Conservation (phyloP, 2,329 filamentous ascomycete species). For the Aspergillus quadricinctus region DNA sequence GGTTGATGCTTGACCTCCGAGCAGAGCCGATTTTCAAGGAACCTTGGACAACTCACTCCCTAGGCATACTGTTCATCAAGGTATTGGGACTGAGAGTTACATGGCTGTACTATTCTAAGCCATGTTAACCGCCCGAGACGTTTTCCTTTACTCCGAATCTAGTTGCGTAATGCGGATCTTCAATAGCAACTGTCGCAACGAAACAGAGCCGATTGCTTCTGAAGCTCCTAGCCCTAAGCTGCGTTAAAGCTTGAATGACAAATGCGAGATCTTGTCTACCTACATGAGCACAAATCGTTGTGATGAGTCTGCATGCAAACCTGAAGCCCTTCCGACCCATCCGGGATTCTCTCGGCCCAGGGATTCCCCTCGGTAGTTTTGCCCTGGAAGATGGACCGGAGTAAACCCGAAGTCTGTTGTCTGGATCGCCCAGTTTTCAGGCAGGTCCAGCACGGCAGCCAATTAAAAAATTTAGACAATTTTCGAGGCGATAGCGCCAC, state of each 20-base stretch:
- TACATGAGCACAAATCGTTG: not conserved
- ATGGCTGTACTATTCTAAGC: not conserved
- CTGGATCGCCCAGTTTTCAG: conserved; percentile 20
- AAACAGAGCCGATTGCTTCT: not conserved
- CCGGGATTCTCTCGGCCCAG: conserved; percentile 9
- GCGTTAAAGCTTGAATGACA: not conserved
- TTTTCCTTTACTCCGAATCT: not conserved
- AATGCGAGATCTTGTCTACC: not conserved
- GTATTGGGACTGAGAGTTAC: not conserved
- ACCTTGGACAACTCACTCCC: not conserved
- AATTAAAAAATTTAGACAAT: not conserved
- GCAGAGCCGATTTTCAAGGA: not conserved
- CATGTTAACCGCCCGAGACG: not conserved
- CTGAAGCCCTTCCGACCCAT: not conserved
- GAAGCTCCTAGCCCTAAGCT: not conserved
- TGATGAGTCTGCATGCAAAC: too few relatives aligned
- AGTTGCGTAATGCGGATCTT: not conserved
- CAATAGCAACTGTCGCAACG: not conserved
- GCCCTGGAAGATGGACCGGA: conserved; percentile 13
- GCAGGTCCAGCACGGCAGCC: conserved; percentile 1
- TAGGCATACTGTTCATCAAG: not conserved
- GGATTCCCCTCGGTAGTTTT: conserved; percentile 17
- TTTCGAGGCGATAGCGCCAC: conserved; percentile 2
- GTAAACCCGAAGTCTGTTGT: conserved; percentile 16
- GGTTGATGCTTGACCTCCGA: not conserved